Base-by-base conservation (phyloP, 2,329 filamentous ascomycete species). In the Paecilomyces niveus region DNA sequence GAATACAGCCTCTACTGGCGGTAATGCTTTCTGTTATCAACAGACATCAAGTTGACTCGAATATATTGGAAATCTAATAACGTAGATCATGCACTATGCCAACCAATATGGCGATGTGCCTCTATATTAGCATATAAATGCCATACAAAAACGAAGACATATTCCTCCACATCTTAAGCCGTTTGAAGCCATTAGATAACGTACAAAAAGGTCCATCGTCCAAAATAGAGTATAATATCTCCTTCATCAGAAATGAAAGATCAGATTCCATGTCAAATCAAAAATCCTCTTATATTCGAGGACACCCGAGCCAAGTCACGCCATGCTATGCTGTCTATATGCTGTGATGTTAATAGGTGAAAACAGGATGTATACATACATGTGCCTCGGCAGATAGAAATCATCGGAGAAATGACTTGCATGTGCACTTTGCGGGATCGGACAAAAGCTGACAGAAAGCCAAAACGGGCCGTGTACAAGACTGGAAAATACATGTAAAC, bases 271-370 rank as follows among this genome's bases (percentile, higher is more conserved):
- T 18, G 7, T 29, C 5, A 45, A 45, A 45, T 21, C n/a, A 18
- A 45, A 45, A 45, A 45, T 45, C 39, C 39, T 45, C 39, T 18
- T 45, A 21, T 45, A 45, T 45, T 39, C 6, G 39, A 45, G 39
- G 39, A 45, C n/a, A 45, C 39, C 26, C 39, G n/a, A 45, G 50
- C 50, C 50, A 24, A 13, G 26, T 29, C 50, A 52, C 50, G 26
- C 50, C 50, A 52, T 52, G 50, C 50, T 52, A 52, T 52, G 50
- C 50, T 29, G 26, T 52, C 26, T 52, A 52, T 52, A n/a, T 52
- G 26, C 50, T 22, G 39, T 45, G 39, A 18, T 45, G 39, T 21
- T 8, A 45, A 45, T 18, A 45, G 39, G 18, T 45, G 35, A 39
- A 24, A 52, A 52, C 21, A 52, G 10, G 50, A 22, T 52, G 24